Base-by-base conservation (phyloP, 148 eudicot genomes). In the Rhododendron ovatum region DNA sequence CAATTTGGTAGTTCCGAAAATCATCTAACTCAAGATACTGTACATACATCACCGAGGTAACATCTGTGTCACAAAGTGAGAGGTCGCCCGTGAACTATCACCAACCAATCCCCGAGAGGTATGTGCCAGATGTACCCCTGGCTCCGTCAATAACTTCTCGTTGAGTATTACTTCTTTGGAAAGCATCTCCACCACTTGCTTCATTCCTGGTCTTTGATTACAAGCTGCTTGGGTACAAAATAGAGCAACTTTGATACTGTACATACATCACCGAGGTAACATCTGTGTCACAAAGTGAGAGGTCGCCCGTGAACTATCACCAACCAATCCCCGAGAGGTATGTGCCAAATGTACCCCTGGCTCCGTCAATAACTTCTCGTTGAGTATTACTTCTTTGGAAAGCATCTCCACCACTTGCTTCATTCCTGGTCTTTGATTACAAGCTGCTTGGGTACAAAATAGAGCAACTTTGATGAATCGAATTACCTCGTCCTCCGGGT, bases 401-500 rank as follows among this genome's bases (percentile, higher is more conserved):
- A 94, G 94, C 97, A 93, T 94, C 65, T 88, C 87, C 83, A 91
- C 82, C 84, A 92, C 95, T 90, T 94, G 92, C n/a, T 89, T 90
- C 95, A 94, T 93, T 33, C 86, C 85, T 2, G 95, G 97, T 87
- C 95, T 88, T 61, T 88, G 93, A 41, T 82, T 76, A 24, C 94
- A 43, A 88, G 91, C 87, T 47, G 84, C 90, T 90, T 94, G 95
- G 24, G 93, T 90, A 83, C 97, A 94, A 78, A 87, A 91, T 17
- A 94, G 89, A 3, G 97, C 97, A 57, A 93, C 90, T 71, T 91
- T 89, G 37, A 91, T 86, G 65, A 92, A 93, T 13, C 92, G 90
- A 55, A 81, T 41, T 20, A 91, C 83, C 86, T 87, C 91, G n/a
- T 89, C 93, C 50, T 88, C 80, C 17, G 91, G 92, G 86, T 86